Conservation (phyloP, 805 yeast genomes). For the Starmerella etchellsii region DNA sequence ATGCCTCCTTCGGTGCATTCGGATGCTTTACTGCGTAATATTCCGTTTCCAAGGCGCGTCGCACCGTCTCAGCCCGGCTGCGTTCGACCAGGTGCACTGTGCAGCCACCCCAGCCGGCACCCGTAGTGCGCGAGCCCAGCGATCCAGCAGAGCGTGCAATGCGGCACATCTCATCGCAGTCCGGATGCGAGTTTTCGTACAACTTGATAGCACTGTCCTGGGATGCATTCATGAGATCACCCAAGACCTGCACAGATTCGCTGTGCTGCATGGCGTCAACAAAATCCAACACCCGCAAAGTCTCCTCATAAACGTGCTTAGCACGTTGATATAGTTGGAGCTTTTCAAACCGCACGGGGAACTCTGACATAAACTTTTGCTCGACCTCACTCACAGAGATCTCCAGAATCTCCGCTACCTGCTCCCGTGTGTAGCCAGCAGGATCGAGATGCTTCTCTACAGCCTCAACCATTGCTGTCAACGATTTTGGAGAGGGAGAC, state of each 20-base stretch:
- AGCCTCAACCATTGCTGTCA: slow-evolving; percentile 32
- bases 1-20: slow-evolving; percentile 30
- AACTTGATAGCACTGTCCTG: slow-evolving; percentile 39
- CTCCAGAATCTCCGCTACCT: slow-evolving; percentile 36
- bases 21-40: slow-evolving; percentile 43
- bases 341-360: slow-evolving; percentile 45
- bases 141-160: slow-evolving; percentile 47
- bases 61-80: slow-evolving; percentile 31
- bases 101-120: slow-evolving; percentile 72
- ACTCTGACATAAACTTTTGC: slow-evolving; percentile 36
- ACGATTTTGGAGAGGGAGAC: slow-evolving; percentile 31
- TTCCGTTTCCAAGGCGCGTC: slow-evolving; percentile 35
- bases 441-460: slow-evolving; percentile 34
- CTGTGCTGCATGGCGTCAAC: slow-evolving; percentile 30
- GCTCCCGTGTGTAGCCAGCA: slow-evolving; percentile 39
- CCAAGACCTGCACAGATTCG: slow-evolving; percentile 32
- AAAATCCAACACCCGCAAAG: slow-evolving; percentile 44
- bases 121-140: slow-evolving; percentile 58
- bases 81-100: slow-evolving; percentile 49
- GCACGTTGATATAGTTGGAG: slow-evolving; percentile 47
- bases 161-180: slow-evolving; percentile 39
- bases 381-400: slow-evolving; percentile 33
- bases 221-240: slow-evolving; percentile 45
- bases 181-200: slow-evolving; percentile 45
- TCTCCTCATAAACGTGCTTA: slow-evolving; percentile 50